phyloP scores from a whole-genome alignment of 441 rosid genomes.

The Hura crepitans region DNA sequence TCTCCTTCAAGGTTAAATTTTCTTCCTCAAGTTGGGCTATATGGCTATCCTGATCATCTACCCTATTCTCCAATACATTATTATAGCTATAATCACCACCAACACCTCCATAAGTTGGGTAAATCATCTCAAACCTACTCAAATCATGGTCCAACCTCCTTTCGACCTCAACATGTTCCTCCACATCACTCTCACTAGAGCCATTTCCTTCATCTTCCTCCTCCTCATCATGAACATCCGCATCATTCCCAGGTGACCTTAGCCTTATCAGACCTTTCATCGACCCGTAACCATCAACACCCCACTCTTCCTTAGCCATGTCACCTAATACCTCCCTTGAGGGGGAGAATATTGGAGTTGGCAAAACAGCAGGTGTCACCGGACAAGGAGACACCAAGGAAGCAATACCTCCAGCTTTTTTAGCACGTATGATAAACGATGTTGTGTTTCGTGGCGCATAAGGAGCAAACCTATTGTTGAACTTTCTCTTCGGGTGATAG shows the following conservation, averaged over 20 bases:
- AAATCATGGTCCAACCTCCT: slow-evolving; percentile 93
- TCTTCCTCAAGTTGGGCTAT: slow-evolving; percentile 90
- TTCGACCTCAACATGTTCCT: slow-evolving; percentile 91
- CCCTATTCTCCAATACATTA: slow-evolving; percentile 83
- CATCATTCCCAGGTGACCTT: slow-evolving; percentile 60
- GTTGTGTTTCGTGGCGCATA: slow-evolving; percentile 93
- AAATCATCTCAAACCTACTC: slow-evolving; percentile 95
- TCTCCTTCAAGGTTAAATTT: slow-evolving; percentile 81
- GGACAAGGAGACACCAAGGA: slow-evolving; percentile 87
- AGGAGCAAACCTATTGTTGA: slow-evolving; percentile 59
- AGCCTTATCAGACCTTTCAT: slow-evolving; percentile 93
- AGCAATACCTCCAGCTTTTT: slow-evolving; percentile 88
- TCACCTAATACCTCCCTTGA: slow-evolving; percentile 85
- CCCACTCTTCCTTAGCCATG: slow-evolving; percentile 97
- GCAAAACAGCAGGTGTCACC: slow-evolving; percentile 79
- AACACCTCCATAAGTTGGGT: slow-evolving; percentile 52
- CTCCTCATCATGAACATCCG: slow-evolving; percentile 57
- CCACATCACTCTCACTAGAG: slow-evolving; percentile 94
- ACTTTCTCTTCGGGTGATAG: slow-evolving; percentile 64
- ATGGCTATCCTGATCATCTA: slow-evolving; percentile 91
- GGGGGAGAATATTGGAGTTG: slow-evolving; percentile 78
- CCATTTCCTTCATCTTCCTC: slow-evolving; percentile 83
- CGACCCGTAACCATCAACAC: slow-evolving; percentile 94
- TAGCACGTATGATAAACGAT: slow-evolving; percentile 76
- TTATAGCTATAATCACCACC: slow-evolving; percentile 56